These are phyloP conservation scores for Pyrenula massariospora DNA, from an alignment of 495 filamentous ascomycete genomes.

Conservation along the genomic window DNA sequence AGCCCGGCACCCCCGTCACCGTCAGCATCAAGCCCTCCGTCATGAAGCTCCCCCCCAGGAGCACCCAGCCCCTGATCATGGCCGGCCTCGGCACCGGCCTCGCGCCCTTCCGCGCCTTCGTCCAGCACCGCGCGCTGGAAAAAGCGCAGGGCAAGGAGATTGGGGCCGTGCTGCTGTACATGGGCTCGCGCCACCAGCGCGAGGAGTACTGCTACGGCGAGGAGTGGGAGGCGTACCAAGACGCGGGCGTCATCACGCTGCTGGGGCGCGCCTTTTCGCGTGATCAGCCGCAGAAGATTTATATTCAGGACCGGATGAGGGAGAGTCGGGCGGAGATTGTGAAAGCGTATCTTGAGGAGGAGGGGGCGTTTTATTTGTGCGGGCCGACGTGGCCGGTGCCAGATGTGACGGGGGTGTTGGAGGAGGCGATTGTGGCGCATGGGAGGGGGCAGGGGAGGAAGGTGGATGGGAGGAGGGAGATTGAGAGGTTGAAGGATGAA, in stretches of 20 bases:
- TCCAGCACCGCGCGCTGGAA: conserved; percentile 95
- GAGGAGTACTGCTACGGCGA: conserved; percentile 99
- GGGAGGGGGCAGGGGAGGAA: conserved; percentile 60
- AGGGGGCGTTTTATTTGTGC: conserved; percentile 91
- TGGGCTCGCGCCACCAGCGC: conserved; percentile 90
- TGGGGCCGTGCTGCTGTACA: conserved; percentile 86
- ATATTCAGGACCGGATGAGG: conserved; percentile 97
- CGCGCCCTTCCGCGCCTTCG: conserved; percentile 94
- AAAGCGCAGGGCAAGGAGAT: conserved; percentile 91
- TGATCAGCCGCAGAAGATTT: conserved; percentile 96
- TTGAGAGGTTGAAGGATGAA: conserved; percentile 91
- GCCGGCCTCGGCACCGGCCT: conserved; percentile 96
- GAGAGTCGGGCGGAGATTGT: conserved; percentile 77
- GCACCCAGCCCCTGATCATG: conserved; percentile 92
- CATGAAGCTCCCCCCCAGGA: conserved; percentile 84
- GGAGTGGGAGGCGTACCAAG: conserved; percentile 97
- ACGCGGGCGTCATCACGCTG: conserved; percentile 87
- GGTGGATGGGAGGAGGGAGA: conserved; percentile 82
- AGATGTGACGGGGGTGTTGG: conserved; percentile 87
- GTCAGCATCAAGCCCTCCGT: conserved; percentile 94
- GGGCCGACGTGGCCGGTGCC: conserved; percentile 98
- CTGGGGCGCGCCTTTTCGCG: conserved; percentile 91
- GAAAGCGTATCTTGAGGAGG: conserved; percentile 76
- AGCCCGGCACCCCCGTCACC: conserved; percentile 64
- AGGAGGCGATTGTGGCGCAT: conserved; percentile 81